These are phyloP conservation scores for Lipomyces lipofer DNA, from an alignment of 805 yeast species.

Conservation along the genomic window DNA sequence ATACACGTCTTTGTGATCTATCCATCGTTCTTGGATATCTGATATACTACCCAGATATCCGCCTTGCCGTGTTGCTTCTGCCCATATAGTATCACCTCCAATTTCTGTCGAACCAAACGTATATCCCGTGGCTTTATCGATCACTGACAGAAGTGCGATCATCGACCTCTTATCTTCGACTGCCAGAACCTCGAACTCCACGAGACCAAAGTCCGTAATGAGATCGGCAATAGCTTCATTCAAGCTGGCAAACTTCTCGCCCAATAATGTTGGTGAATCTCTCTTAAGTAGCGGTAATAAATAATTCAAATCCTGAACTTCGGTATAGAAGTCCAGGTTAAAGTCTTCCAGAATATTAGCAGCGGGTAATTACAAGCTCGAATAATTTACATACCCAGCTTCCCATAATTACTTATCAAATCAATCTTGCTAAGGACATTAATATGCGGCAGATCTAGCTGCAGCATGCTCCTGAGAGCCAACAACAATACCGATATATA, in stretches of 20 bases:
- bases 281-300: constrained; percentile 67
- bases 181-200: constrained; percentile 83
- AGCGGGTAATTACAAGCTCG: background rate
- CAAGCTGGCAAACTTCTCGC: constrained; percentile 61
- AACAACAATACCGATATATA: constrained; percentile 79
- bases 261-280: constrained; percentile 68
- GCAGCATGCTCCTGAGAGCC: constrained; percentile 88
- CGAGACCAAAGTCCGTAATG: constrained; percentile 82
- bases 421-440: constrained; percentile 94
- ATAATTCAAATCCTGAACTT: constrained; percentile 78
- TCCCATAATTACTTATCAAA: constrained; percentile 71
- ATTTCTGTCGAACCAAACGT: constrained; percentile 88
- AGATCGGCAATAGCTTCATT: constrained; percentile 79
- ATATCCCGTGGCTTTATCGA: constrained; percentile 93
- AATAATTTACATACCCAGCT: constrained; percentile 44
- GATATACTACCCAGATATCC: constrained; percentile 51
- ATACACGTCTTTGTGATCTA: constrained; percentile 75
- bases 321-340: constrained; percentile 81
- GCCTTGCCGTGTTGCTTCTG: constrained; percentile 88
- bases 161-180: constrained; percentile 90
- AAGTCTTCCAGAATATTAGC: constrained; percentile 47
- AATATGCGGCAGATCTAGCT: constrained; percentile 86
- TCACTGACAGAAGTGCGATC: constrained; percentile 73
- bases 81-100: constrained; percentile 98
- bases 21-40: constrained; percentile 95